A percentile compares a stretch with the other conserved stretches of the same genome.
Conservation (phyloP, 352 stramenopile species). For the Halophytophthora batemanensis region DNA sequence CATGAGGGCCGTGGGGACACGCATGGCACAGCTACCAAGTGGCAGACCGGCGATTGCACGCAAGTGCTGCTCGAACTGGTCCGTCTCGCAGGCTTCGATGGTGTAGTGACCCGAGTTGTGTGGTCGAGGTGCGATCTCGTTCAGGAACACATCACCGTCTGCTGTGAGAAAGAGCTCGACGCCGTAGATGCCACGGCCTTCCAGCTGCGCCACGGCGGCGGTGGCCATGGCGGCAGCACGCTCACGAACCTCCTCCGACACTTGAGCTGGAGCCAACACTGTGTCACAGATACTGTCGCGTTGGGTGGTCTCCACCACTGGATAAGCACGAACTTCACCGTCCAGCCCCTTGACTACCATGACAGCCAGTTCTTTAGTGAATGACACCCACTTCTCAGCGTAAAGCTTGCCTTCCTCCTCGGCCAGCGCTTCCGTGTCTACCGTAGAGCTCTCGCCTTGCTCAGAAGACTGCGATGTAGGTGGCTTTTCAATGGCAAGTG, state of each 20-base stretch:
- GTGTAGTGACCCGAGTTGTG: slow-evolving; percentile 99
- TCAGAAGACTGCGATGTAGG: too few species aligned
- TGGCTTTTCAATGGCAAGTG: too few species aligned
- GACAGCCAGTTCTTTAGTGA: slow-evolving; percentile 94
- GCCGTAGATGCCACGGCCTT: slow-evolving; percentile 92
- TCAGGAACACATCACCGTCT: slow-evolving; percentile 89
- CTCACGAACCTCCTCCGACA: slow-evolving; percentile 31
- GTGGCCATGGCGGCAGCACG: slow-evolving; percentile 60
- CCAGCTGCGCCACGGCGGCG: slow-evolving; percentile 69
- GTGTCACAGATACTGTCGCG: slow-evolving; percentile 97
- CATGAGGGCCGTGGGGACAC: slow-evolving; percentile 89
- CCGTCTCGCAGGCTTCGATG: slow-evolving; percentile 96
- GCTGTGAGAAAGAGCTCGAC: slow-evolving; percentile 97
- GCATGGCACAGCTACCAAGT: slow-evolving; percentile 91
- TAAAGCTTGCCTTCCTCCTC: slow-evolving; percentile 64
- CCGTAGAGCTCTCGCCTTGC: slow-evolving; percentile 11
- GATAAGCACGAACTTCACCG: slow-evolving; percentile 87
- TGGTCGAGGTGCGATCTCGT: slow-evolving; percentile 96
- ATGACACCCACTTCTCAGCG: slow-evolving; percentile 97
- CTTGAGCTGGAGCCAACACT: slow-evolving; percentile 90
- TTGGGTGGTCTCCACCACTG: slow-evolving; percentile 96
- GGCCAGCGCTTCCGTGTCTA: slow-evolving; percentile 17
- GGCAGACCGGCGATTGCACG: slow-evolving; percentile 92
- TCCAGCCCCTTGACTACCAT: slow-evolving; percentile 92
- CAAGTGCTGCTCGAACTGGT: slow-evolving; percentile 99